Evolutionary conservation across 2,329 filamentous ascomycete species (phyloP).

Genomic region (Ustilaginoidea virens): DNA sequence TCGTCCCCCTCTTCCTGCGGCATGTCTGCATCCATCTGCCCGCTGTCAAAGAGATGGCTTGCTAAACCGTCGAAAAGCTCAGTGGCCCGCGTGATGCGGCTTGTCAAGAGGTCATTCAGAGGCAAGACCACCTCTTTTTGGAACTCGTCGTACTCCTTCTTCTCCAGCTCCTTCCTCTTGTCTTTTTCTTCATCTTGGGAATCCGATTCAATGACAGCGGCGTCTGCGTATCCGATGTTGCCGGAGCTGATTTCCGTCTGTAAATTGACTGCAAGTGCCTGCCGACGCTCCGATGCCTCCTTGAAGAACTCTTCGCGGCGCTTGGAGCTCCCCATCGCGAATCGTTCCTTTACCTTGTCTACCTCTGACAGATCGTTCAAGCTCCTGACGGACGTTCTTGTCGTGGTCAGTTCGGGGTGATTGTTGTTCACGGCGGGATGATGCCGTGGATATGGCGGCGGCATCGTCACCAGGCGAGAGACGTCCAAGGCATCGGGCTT

Average conservation of each 20-base stretch:
- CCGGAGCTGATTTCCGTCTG: conserved; percentile 66
- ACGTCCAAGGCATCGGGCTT: conserved; percentile 56
- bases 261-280: conserved; percentile 56
- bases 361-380: conserved; percentile 62
- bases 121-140: conserved; percentile 73
- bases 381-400: conserved; percentile 56
- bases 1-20: conserved; percentile 93
- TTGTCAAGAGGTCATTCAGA: conserved; percentile 63
- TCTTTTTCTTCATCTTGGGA: conserved; percentile 55
- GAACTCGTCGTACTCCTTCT: conserved; percentile 71
- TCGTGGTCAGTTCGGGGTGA: conserved; percentile 74
- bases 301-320: conserved; percentile 38
- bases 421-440: conserved; percentile 93
- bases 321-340: conserved; percentile 38
- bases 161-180: conserved; percentile 55
- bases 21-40: conserved; percentile 52
- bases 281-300: conserved; percentile 36
- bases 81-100: conserved; percentile 58
- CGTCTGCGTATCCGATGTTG: conserved; percentile 68
- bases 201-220: conserved; percentile 65
- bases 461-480: conserved; percentile 80
- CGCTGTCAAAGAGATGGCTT: conserved; percentile 54
- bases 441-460: conserved; percentile 85
- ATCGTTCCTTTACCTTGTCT: conserved; percentile 50
- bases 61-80: conserved; percentile 64